Percentiles rank a stretch among this genome's conserved stretches.
Evolutionary conservation across 2,329 filamentous ascomycete species (phyloP).

Genomic region (Cladophialophora chaetospira): DNA sequence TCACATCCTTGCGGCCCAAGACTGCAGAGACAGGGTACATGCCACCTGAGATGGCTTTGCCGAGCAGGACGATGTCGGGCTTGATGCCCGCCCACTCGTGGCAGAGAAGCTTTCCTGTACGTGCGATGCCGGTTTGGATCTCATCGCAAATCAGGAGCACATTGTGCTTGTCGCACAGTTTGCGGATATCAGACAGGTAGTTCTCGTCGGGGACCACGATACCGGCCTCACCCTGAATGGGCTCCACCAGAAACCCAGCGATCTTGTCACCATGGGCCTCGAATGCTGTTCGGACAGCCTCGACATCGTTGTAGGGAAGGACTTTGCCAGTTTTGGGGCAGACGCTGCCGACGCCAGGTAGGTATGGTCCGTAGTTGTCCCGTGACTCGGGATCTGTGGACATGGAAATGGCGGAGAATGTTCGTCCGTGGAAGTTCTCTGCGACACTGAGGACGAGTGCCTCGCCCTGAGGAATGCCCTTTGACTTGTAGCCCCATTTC

Average conservation of each 20-base stretch:
- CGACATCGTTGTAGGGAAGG: conserved; percentile 84
- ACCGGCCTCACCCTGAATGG: conserved; percentile 95
- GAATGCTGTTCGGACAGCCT: conserved; percentile 76
- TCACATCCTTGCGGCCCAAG: conserved; percentile 82
- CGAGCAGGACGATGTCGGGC: conserved; percentile 90
- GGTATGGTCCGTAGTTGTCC: conserved; percentile 94
- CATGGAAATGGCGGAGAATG: conserved; percentile 92
- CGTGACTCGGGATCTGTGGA: conserved; percentile 94
- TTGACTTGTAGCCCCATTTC: conserved; percentile 98
- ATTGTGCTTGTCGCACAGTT: conserved; percentile 91
- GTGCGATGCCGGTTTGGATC: conserved; percentile 96
- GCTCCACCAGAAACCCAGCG: conserved; percentile 91
- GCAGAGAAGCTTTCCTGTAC: conserved; percentile 91
- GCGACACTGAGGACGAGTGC: conserved; percentile 80
- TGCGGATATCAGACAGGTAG: conserved; percentile 78
- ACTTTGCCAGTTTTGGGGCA: conserved; percentile 74
- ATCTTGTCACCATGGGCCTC: conserved; percentile 80
- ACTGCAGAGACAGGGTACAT: conserved; percentile 99
- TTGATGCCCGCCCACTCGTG: conserved; percentile 94
- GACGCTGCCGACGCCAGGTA: conserved; percentile 79
- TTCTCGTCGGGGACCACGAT: conserved; percentile 91
- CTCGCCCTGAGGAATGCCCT: conserved; percentile 81
- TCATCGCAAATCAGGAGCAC: conserved; percentile 96
- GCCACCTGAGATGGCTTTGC: conserved; percentile 96
- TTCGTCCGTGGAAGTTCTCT: conserved; percentile 96